These are phyloP conservation scores for Sambucus nigra DNA, from an alignment of 129 eudicot species.

Conservation along the genomic window DNA sequence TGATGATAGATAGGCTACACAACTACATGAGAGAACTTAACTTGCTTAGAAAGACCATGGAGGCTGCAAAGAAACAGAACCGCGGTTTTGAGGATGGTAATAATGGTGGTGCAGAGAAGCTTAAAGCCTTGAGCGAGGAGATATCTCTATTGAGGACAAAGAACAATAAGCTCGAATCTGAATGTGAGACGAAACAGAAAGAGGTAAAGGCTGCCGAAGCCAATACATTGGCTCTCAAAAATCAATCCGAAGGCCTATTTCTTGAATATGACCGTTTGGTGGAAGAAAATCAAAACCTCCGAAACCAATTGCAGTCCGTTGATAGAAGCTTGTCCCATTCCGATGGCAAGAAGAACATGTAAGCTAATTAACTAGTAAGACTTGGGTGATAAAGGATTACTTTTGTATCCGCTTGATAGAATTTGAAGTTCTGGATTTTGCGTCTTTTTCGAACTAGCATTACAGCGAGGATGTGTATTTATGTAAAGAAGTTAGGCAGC, in stretches of 20 bases:
- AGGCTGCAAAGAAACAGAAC: slow-evolving; percentile 57
- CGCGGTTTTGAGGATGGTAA: slow-evolving; percentile 42
- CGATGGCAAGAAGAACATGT: slow-evolving; percentile 37
- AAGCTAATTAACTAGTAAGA: too few relatives aligned
- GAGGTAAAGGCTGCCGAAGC: slow-evolving; percentile 64
- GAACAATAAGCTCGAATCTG: slow-evolving; percentile 37
- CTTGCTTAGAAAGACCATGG: slow-evolving; percentile 66
- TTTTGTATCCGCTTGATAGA: too few relatives aligned
- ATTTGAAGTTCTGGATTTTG: too few relatives aligned
- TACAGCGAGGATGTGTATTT: too few relatives aligned
- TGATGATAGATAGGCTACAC: slow-evolving; percentile 83
- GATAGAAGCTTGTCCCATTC: slow-evolving; percentile 29
- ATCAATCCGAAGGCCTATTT: slow-evolving; percentile 87
- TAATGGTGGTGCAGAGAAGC: slow-evolving; percentile 39
- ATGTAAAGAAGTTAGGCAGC: too few relatives aligned
- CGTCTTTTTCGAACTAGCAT: too few relatives aligned
- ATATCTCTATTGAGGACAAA: slow-evolving; percentile 32
- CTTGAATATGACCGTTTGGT: slow-evolving; percentile 79
- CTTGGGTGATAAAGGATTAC: too few relatives aligned
- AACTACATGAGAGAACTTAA: slow-evolving; percentile 89
- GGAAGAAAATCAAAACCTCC: slow-evolving; percentile 75
- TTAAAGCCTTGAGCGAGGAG: slow-evolving; percentile 58
- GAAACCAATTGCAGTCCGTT: slow-evolving; percentile 51
- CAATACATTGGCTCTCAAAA: slow-evolving; percentile 53
- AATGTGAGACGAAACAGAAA: slow-evolving; percentile 51